Conservation (phyloP, 768 basidiomycete genomes). For the Phylloporus rhodoxanthus region DNA sequence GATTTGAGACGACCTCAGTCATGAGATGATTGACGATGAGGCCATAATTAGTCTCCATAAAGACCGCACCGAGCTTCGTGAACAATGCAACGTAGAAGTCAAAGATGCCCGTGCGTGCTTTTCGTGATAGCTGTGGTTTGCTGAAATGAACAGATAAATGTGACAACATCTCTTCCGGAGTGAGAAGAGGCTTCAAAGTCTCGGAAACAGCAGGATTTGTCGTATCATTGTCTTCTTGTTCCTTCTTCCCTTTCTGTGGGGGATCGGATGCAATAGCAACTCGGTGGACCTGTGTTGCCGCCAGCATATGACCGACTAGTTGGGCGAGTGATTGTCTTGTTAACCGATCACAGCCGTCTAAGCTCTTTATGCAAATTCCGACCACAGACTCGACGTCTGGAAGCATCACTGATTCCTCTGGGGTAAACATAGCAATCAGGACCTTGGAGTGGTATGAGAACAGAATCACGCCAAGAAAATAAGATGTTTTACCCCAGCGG, state of each 20-base stretch:
- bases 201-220: conserved; percentile 43
- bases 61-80: conserved; percentile 64
- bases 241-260: conserved; percentile 57
- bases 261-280: conserved; percentile 40
- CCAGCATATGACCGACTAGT: conserved; percentile 78
- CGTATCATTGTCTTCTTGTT: conserved; percentile 55
- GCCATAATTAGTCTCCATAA: conserved; percentile 79
- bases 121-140: conserved; percentile 59
- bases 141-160: conserved; percentile 79
- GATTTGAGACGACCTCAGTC: conserved; percentile 64
- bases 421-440: conserved; percentile 53
- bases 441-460: conserved; percentile 35
- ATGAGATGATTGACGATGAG: conserved; percentile 75
- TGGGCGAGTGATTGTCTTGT: conserved; percentile 77
- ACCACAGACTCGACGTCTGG: conserved; percentile 77
- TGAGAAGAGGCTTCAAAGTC: conserved; percentile 61
- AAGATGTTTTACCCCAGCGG: conserved; percentile 54
- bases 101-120: conserved; percentile 78
- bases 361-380: conserved; percentile 56
- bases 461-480: background rate
- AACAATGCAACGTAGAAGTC: conserved; percentile 83
- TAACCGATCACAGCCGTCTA: conserved; percentile 79
- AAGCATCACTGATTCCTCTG: conserved; percentile 48
- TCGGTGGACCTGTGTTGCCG: conserved; percentile 72
- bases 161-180: conserved; percentile 74